phyloP scores from a whole-genome alignment of 2,329 filamentous ascomycete species.

The Colletotrichum costaricense region DNA sequence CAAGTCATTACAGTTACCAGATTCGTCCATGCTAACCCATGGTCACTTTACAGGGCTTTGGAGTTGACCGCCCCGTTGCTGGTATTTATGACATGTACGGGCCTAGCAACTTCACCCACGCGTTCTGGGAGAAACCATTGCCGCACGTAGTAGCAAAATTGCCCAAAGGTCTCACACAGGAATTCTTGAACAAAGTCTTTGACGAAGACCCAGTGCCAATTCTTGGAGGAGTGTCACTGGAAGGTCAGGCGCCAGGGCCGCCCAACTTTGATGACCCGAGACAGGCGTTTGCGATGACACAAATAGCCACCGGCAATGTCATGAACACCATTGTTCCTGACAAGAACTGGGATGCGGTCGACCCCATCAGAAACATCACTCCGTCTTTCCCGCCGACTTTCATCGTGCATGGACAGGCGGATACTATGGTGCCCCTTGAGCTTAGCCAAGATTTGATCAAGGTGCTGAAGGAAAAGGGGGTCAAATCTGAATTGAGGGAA shows the following conservation, averaged over 20 bases:
- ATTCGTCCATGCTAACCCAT: not conserved
- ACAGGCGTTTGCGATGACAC: slow-evolving; percentile 53
- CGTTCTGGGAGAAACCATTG: slow-evolving; percentile 49
- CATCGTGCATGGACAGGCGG: slow-evolving; percentile 53
- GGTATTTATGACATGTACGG: slow-evolving; percentile 56
- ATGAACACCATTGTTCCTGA: slow-evolving; percentile 45
- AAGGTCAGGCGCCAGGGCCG: slow-evolving; percentile 48
- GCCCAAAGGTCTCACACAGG: slow-evolving; percentile 38
- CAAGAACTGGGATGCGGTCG: slow-evolving; percentile 43
- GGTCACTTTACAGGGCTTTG: slow-evolving; percentile 46
- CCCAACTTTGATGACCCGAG: slow-evolving; percentile 50
- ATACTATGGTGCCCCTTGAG: slow-evolving; percentile 51
- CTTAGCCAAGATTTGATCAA: slow-evolving; percentile 47
- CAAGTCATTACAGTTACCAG: not conserved
- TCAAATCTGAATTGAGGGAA: slow-evolving; percentile 49
- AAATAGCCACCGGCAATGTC: slow-evolving; percentile 53
- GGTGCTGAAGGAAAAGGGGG: slow-evolving; percentile 42
- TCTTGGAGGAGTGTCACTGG: slow-evolving; percentile 51
- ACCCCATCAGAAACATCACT: slow-evolving; percentile 48
- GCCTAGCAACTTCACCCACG: slow-evolving; percentile 50
- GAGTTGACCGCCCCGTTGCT: slow-evolving; percentile 45
- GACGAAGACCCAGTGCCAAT: slow-evolving; percentile 49
- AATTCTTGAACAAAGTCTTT: slow-evolving; percentile 50
- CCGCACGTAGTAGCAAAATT: slow-evolving; percentile 44
- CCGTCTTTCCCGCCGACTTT: slow-evolving; percentile 50